Percentiles rank a stretch among this genome's conserved stretches.
Conservation (phyloP, 306 rosid genomes). For the Malus asiatica region DNA sequence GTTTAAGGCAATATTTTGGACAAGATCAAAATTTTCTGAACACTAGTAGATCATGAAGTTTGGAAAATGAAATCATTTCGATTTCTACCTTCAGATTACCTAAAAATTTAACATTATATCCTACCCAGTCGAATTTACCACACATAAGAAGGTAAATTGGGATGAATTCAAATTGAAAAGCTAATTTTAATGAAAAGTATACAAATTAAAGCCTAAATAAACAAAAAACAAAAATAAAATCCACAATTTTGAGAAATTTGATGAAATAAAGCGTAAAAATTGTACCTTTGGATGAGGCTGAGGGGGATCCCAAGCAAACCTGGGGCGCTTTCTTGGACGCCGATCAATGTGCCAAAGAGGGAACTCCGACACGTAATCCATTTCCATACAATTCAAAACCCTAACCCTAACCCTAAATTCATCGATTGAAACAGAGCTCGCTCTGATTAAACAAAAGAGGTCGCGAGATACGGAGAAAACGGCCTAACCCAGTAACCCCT, state of each 20-base stretch:
- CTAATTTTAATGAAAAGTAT: background rate
- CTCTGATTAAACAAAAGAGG: constrained; percentile 1
- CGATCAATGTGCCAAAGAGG: constrained; percentile 40
- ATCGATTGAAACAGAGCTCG: background rate
- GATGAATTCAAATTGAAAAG: background rate
- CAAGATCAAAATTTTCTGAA: background rate
- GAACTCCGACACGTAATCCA: constrained; percentile 35
- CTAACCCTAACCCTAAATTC: constrained; percentile 19
- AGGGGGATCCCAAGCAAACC: constrained; percentile 41
- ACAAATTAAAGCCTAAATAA: background rate
- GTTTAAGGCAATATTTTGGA: background rate
- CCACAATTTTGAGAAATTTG: background rate
- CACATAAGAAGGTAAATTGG: background rate
- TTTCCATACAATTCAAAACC: constrained; percentile 27
- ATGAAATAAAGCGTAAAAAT: background rate
- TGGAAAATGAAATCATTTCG: background rate
- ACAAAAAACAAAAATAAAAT: background rate
- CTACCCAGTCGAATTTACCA: background rate
- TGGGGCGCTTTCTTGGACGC: constrained; percentile 47
- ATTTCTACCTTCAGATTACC: background rate
- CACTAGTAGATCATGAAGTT: background rate
- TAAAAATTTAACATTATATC: background rate
- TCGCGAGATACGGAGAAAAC: constrained; percentile 7
- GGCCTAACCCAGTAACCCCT: background rate
- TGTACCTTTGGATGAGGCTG: constrained; percentile 39